Percentiles rank a stretch among this genome's conserved stretches.
These are phyloP conservation scores for Serendipita indica DNA, from an alignment of 768 basidiomycete genomes.

Conservation along the genomic window DNA sequence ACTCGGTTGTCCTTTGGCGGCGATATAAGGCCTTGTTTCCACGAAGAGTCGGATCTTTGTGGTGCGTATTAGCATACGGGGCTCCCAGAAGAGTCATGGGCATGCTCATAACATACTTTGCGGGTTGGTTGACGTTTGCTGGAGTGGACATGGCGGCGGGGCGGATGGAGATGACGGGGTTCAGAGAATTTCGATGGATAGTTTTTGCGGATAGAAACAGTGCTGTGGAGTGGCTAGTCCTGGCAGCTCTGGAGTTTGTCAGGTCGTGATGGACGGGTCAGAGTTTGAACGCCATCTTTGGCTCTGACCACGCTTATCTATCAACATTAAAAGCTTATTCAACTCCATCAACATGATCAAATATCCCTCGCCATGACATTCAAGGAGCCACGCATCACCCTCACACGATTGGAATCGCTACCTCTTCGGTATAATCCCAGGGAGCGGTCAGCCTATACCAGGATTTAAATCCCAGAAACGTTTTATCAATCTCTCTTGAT, in stretches of 20 bases:
- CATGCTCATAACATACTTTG: background rate
- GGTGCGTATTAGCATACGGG: background rate
- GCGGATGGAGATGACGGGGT: background rate
- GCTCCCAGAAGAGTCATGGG: background rate
- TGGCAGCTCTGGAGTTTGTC: background rate
- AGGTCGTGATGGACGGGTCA: background rate
- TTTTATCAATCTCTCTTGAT: too few relatives aligned
- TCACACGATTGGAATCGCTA: too few relatives aligned
- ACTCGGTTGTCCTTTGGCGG: conserved; percentile 87
- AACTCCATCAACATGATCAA: too few relatives aligned
- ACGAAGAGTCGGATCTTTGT: conserved; percentile 21
- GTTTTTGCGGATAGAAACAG: background rate
- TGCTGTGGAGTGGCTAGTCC: conserved; percentile 10
- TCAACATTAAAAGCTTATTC: too few relatives aligned
- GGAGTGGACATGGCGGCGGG: background rate
- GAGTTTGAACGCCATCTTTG: conserved; percentile 1
- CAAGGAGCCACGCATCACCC: too few relatives aligned
- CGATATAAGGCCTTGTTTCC: conserved; percentile 66
- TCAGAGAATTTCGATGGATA: background rate
- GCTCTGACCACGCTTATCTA: background rate
- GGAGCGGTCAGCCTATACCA: too few relatives aligned
- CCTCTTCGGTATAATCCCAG: too few relatives aligned
- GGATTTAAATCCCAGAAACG: too few relatives aligned
- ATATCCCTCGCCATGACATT: too few relatives aligned
- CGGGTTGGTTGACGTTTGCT: background rate